Evolutionary conservation across 768 basidiomycete species (phyloP), one percentile per base, ranked within the genome.

Genomic region (Boletus subparvulus): DNA sequence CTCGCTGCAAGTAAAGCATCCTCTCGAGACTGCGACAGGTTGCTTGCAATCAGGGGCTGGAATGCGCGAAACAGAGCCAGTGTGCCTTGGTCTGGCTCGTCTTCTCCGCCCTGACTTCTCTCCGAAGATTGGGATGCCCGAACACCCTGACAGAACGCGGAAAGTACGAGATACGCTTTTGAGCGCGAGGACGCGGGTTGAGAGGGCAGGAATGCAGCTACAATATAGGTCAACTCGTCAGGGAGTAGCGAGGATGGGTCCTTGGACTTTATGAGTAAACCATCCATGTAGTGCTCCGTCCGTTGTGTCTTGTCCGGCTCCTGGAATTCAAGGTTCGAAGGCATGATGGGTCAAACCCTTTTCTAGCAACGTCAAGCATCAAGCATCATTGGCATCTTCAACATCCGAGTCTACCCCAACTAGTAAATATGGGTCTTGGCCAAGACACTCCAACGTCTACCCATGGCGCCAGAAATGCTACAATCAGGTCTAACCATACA

Each of bases 111-210:
- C 40, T 73, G 68, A 26, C 69, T 66, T 62, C 71, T 74, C 26
- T 68, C 69, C 28, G 72, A 65, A 19, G 71, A 67, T 37, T 72
- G 69, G 26, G 72, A 68, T 47, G 65, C 67, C 53, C 86, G 77
- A 26, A 80, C 76, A 32, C 80, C 81, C 68, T 87, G 85, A 60
- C 88, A 89, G 63, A 85, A 79, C 7, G 84, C 78, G 45, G 89
- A 85, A 42, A 92, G 80, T 9, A 80, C 75, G 45, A 92, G 75
- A 67, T 85, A 89, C 3, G 87, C 87, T 65, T 89, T 88, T 35
- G 89, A 83, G 53, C 84, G 85, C 48, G 70, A 69, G 14, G 74
- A 55, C 26, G 75, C 59, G 16, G 78, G 58, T 37, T 78, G 73
- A 30, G 78, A 75, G 3, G 85, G 80, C 26, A 76, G 69, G 67